phyloP scores from a whole-genome alignment of 2,329 filamentous ascomycete species.

The Xylogone sp. region DNA sequence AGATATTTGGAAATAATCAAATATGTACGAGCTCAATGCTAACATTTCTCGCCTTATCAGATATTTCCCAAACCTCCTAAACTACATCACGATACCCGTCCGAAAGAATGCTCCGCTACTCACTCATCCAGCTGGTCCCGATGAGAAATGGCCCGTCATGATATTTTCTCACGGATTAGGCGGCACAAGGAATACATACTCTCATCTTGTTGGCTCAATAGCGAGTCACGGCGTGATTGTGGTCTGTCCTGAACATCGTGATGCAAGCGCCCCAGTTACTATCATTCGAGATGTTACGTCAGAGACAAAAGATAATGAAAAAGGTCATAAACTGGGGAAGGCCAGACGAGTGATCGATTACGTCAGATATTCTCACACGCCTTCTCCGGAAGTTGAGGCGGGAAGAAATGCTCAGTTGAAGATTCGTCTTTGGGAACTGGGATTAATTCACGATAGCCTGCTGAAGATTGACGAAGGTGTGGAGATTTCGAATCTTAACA shows the following conservation, averaged over 20 bases:
- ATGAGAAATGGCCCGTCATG: slow-evolving; percentile 70
- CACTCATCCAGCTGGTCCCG: slow-evolving; percentile 36
- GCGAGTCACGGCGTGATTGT: slow-evolving; percentile 80
- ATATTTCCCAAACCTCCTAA: slow-evolving; percentile 65
- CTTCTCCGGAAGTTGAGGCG: slow-evolving; percentile 61
- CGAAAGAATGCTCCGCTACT: slow-evolving; percentile 67
- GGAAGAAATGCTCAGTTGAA: slow-evolving; percentile 68
- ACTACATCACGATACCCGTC: slow-evolving; percentile 70
- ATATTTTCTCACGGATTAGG: slow-evolving; percentile 85
- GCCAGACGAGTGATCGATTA: slow-evolving; percentile 37
- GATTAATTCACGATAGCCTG: slow-evolving; percentile 65
- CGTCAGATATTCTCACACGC: slow-evolving; percentile 55
- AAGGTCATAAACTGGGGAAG: slow-evolving; percentile 19
- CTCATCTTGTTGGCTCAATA: slow-evolving; percentile 73
- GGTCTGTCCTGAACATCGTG: slow-evolving; percentile 76
- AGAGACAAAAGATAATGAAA: slow-evolving; percentile 27
- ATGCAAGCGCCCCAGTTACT: slow-evolving; percentile 74
- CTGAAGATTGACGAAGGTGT: slow-evolving; percentile 59
- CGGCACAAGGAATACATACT: slow-evolving; percentile 79
- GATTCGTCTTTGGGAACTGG: slow-evolving; percentile 76
- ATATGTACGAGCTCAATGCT: no score
- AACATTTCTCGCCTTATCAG: slow-evolving; percentile 35
- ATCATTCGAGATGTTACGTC: slow-evolving; percentile 61
- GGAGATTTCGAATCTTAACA: slow-evolving; percentile 49
- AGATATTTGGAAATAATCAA: not conserved